These are phyloP conservation scores for Toxicodendron radicans DNA, from an alignment of 345 rosid species.

Conservation along the genomic window DNA sequence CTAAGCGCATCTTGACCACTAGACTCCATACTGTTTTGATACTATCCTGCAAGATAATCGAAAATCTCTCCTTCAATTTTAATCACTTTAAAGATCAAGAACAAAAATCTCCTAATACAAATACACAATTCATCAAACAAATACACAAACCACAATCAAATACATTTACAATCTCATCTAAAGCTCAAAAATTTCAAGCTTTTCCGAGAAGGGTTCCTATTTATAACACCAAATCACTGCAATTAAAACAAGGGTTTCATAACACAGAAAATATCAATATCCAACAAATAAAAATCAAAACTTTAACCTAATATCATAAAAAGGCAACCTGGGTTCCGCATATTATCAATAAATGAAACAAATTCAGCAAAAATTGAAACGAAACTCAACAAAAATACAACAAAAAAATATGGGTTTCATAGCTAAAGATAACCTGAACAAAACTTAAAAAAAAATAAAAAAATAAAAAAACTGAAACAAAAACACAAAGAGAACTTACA, in stretches of 20 bases:
- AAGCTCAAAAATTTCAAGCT: neutral
- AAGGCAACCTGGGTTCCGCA: neutral
- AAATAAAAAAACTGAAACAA: neutral
- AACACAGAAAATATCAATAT: neutral
- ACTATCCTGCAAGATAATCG: constrained; percentile 18
- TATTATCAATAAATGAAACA: neutral
- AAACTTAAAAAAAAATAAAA: neutral
- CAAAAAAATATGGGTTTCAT: neutral
- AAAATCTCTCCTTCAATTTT: constrained; percentile 26
- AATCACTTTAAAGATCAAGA: neutral
- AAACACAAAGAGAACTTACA: neutral
- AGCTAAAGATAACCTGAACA: too few species aligned
- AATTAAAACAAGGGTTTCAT: neutral
- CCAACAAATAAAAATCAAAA: neutral
- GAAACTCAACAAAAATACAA: neutral
- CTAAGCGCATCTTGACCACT: constrained; percentile 44
- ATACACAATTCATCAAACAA: constrained; percentile 18
- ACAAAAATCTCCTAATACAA: neutral
- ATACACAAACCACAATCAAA: neutral
- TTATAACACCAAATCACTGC: neutral
- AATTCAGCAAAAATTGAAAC: neutral
- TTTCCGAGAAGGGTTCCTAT: neutral
- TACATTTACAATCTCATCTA: neutral
- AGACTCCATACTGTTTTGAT: constrained; percentile 27
- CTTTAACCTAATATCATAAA: neutral